Percentiles rank a stretch among this genome's conserved stretches.
Conservation (phyloP, 1,284 basidiomycete genomes). For the Testicularia cyperi region DNA sequence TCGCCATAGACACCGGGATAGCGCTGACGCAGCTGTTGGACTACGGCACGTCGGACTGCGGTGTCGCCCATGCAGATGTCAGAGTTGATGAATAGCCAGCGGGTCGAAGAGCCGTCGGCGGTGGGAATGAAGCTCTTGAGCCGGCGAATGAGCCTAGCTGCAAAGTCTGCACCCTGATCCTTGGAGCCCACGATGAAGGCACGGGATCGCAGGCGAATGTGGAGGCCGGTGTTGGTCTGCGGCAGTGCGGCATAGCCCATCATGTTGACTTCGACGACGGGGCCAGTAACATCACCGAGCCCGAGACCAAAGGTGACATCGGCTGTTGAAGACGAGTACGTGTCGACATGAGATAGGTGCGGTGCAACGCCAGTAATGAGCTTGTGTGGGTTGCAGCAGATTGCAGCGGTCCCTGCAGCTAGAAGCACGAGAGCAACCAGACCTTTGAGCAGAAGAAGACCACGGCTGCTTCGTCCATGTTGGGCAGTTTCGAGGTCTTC, state of each 20-base stretch:
- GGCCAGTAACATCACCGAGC: slow-evolving; percentile 75
- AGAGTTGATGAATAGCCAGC: slow-evolving; percentile 75
- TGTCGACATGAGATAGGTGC: no score
- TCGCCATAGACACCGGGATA: slow-evolving; percentile 71
- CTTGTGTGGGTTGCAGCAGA: no score
- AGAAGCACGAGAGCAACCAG: slow-evolving; percentile 10
- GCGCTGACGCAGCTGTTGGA: slow-evolving; percentile 65
- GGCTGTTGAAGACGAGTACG: background rate
- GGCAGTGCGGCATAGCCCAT: slow-evolving; percentile 73
- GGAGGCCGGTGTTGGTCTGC: slow-evolving; percentile 75
- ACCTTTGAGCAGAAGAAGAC: slow-evolving; percentile 13
- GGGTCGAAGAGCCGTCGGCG: slow-evolving; percentile 41
- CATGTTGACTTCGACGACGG: slow-evolving; percentile 61
- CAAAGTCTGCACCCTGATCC: background rate
- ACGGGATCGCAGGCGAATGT: slow-evolving; percentile 76
- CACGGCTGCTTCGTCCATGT: background rate
- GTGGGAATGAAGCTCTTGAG: slow-evolving; percentile 24
- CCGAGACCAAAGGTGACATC: slow-evolving; percentile 61
- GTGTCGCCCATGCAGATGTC: slow-evolving; percentile 70
- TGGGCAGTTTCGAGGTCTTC: background rate
- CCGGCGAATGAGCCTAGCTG: background rate
- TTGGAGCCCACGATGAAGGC: slow-evolving; percentile 71
- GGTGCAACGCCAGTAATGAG: no score
- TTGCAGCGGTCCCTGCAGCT: slow-evolving; percentile 6
- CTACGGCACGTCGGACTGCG: slow-evolving; percentile 72